Evolutionary conservation across 2,329 filamentous ascomycete genomes (phyloP).

Genomic region (Phoma sp.): DNA sequence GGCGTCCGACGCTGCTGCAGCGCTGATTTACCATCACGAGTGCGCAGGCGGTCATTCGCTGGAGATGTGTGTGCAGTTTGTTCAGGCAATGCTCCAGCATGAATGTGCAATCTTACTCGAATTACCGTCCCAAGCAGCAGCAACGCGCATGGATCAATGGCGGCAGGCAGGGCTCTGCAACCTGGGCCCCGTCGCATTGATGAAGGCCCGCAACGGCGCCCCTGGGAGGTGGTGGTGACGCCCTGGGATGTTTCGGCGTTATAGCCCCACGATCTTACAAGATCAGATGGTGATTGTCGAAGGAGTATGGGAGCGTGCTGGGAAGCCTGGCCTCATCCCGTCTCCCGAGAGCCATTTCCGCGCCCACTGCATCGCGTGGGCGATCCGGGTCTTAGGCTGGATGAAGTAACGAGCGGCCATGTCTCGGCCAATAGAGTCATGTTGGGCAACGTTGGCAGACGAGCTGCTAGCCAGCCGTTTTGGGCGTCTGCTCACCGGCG

Average conservation of each 20-base stretch:
- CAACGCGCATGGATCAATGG: constrained; percentile 1
- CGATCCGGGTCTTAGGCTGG: constrained; percentile 32
- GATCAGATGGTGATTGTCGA: constrained; percentile 33
- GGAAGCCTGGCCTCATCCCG: constrained; percentile 26
- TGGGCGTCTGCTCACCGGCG: constrained; percentile 34
- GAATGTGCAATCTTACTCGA: constrained; percentile 30
- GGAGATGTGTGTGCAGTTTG: constrained; percentile 1
- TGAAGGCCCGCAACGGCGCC: constrained; percentile 1
- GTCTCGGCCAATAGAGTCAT: constrained; percentile 30
- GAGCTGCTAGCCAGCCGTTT: constrained; percentile 34
- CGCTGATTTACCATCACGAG: constrained; percentile 14
- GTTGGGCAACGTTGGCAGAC: constrained; percentile 31
- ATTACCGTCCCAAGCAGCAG: constrained; percentile 7
- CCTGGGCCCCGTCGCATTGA: constrained; percentile 12
- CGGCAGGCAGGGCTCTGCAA: constrained; percentile 7
- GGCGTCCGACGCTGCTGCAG: constrained; percentile 19
- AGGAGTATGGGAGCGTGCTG: constrained; percentile 6
- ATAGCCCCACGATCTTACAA: constrained; percentile 34
- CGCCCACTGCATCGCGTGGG: constrained; percentile 28
- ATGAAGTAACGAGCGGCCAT: constrained; percentile 24
- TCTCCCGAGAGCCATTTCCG: constrained; percentile 38
- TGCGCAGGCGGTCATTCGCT: constrained; percentile 27
- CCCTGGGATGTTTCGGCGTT: constrained; percentile 24
- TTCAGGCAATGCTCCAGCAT: constrained; percentile 3
- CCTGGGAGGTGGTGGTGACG: constrained; percentile 3